Base-by-base conservation (phyloP, 371 early-diverging fungal genomes). In the Rhizopus delemar region DNA sequence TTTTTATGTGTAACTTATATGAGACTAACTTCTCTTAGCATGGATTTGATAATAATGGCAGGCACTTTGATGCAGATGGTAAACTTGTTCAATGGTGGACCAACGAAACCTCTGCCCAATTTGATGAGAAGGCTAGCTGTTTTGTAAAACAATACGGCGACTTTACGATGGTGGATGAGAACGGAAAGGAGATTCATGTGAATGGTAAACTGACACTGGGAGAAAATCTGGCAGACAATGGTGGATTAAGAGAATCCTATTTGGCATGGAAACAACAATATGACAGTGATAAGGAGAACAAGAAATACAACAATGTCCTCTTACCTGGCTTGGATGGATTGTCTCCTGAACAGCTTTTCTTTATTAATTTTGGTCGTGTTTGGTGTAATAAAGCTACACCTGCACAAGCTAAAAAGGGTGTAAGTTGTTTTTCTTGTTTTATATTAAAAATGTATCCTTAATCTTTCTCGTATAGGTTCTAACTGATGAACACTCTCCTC, bases 151-250 rank as follows among this genome's bases (percentile, higher is more conserved):
- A 87, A 60, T 90, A 86, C 63, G 62, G 63, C 29, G 75, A 75
- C 16, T 86, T 73, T 63, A 71, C 69, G 1, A 61, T 80, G 35
- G 41, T 59, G 33, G 71, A 56, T 32, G 70, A 59, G 41, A 59
- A 61, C 38, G 73, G 62, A 32, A 56, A 63, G 39, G 51, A 51
- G 2, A 58, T 61, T 15, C 43, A 67, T 57, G 69, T 85, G 22
- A 75, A 85, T 57, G 84, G 86, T 9, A 63, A 63, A 55, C 51
- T 80, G 13, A 89, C 88, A 0, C 60, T 88, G 39, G 81, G 81
- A 34, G 89, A 89, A 62, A 90, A 88, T 64, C 63, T 91, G 53
- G 89, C 91, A 2, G 91, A 91, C 62, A 87, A 86, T 53, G 90
- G 89, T 8, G 91, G 90, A 11, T 38, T 84, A 52, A 69, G 66